Conservation (phyloP, 768 basidiomycete genomes). For the Tricholoma saponaceum region DNA sequence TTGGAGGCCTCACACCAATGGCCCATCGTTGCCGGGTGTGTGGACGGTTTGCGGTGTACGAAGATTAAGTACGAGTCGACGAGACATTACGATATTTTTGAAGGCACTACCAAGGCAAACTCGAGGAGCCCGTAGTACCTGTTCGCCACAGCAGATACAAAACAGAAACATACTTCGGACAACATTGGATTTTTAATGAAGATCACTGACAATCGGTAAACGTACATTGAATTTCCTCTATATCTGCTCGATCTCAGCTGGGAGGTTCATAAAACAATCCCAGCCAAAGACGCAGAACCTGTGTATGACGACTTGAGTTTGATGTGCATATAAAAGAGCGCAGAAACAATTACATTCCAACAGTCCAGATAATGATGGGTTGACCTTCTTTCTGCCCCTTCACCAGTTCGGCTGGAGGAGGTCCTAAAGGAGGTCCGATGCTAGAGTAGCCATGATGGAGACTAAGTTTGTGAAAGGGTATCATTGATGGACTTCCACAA, state of each 20-base stretch:
- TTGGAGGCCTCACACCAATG: neutral
- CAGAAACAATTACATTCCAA: constrained; percentile 19
- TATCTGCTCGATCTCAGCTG: constrained; percentile 19
- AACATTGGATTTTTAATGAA: neutral
- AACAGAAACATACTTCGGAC: constrained; percentile 10
- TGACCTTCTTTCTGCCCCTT: constrained; percentile 17
- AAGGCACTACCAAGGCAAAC: constrained; percentile 11
- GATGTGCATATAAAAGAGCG: neutral
- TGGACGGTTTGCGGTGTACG: constrained; percentile 8
- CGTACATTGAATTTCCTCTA: constrained; percentile 22
- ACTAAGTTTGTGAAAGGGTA: too few relatives aligned
- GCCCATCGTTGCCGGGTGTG: neutral
- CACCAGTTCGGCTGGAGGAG: constrained; percentile 8
- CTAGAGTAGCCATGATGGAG: too few relatives aligned
- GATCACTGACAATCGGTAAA: neutral
- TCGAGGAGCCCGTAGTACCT: constrained; percentile 22
- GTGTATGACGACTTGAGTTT: constrained; percentile 2
- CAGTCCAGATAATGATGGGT: constrained; percentile 18
- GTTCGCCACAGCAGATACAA: constrained; percentile 19
- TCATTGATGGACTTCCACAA: too few relatives aligned
- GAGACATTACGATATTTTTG: constrained; percentile 21
- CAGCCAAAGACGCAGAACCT: constrained; percentile 27
- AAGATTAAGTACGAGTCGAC: constrained; percentile 21
- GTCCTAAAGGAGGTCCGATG: too few relatives aligned
- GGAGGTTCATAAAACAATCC: constrained; percentile 22